phyloP scores from a whole-genome alignment of 2,329 filamentous ascomycete genomes.

The Tolypocladium cylindrosporum region DNA sequence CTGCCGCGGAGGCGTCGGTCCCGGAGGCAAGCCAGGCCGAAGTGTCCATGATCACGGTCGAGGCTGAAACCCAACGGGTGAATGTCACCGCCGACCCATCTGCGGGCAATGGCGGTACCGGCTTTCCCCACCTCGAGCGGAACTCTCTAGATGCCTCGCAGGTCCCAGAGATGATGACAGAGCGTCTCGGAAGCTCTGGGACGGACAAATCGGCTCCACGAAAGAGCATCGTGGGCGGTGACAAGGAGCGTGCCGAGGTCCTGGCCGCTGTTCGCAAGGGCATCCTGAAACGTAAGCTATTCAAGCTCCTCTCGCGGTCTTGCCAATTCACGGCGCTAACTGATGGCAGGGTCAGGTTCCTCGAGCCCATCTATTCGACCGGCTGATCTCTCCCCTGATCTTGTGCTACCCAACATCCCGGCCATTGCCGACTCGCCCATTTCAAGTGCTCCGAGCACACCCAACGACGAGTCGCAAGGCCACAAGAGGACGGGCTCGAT shows the following conservation, averaged over 20 bases:
- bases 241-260: conserved; percentile 83
- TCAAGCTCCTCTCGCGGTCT: not conserved
- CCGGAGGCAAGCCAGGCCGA: conserved; percentile 66
- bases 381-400: conserved; percentile 43
- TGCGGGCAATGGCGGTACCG: conserved; percentile 59
- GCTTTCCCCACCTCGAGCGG: conserved; percentile 74
- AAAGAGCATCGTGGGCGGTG: conserved; percentile 85
- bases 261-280: conserved; percentile 89
- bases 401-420: conserved; percentile 52
- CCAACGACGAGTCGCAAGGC: conserved; percentile 62
- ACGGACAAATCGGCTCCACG: conserved; percentile 55
- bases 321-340: conserved; percentile 7
- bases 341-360: conserved; percentile 34
- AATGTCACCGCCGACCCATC: conserved; percentile 65
- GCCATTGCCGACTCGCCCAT: conserved; percentile 66
- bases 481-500: conserved; percentile 61
- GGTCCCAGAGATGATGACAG: conserved; percentile 31
- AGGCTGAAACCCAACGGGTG: conserved; percentile 79
- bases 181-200: conserved; percentile 45
- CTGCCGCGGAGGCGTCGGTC: conserved; percentile 57
- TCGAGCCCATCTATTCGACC: conserved; percentile 58
- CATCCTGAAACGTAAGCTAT: conserved; percentile 72
- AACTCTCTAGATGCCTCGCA: conserved; percentile 65
- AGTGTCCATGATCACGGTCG: conserved; percentile 91
- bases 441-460: conserved; percentile 81